Conservation (phyloP, 202 grass and related monocot genomes). For the Sporobolus alterniflorus region DNA sequence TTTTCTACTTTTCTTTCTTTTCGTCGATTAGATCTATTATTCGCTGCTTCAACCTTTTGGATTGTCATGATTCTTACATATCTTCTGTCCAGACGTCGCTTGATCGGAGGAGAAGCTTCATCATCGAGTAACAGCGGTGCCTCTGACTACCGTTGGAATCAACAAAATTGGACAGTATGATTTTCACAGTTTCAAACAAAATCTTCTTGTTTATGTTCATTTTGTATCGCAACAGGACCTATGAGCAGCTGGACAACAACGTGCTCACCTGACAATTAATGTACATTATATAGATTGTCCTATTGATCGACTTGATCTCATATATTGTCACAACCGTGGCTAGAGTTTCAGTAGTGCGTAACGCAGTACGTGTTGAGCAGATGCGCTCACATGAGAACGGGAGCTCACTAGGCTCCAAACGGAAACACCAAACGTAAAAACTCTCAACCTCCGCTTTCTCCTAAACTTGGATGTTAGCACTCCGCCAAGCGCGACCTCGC, state of each 20-base stretch:
- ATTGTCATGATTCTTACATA: too few relatives aligned
- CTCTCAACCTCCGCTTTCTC: not conserved
- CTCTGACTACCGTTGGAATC: too few relatives aligned
- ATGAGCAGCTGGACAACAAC: not conserved
- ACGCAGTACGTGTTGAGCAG: not conserved
- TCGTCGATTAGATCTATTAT: too few relatives aligned
- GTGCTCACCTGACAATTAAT: not conserved
- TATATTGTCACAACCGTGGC: not conserved
- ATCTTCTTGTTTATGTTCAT: too few relatives aligned
- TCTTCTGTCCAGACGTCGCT: too few relatives aligned
- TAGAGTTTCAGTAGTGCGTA: not conserved
- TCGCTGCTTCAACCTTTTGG: too few relatives aligned
- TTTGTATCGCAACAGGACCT: not conserved
- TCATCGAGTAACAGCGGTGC: too few relatives aligned
- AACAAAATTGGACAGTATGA: too few relatives aligned
- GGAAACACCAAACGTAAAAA: slow-evolving; percentile 26
- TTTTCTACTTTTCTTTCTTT: too few relatives aligned
- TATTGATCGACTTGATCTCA: not conserved
- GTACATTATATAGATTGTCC: not conserved
- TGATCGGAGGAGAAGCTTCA: too few relatives aligned
- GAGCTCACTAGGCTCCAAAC: slow-evolving; percentile 20
- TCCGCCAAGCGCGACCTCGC: not conserved
- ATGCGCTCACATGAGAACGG: not conserved
- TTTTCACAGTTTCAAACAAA: too few relatives aligned
- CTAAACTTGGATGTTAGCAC: slow-evolving; percentile 25